Base-by-base conservation (phyloP, 306 rosid species). In the Lathyrus oleraceus region DNA sequence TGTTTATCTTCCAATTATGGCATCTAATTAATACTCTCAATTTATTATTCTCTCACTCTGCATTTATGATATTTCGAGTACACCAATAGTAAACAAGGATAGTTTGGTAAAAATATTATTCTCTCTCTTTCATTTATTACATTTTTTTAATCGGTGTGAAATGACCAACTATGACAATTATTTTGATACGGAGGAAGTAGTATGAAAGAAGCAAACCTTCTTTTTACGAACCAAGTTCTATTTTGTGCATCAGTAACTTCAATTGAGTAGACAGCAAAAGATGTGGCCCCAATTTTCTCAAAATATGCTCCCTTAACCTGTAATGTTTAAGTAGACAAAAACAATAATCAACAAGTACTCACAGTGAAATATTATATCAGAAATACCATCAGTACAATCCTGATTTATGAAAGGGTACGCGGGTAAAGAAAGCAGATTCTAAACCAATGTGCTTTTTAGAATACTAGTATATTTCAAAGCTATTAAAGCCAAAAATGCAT, bases 291-390 rank as follows among this genome's bases (percentile, higher is more conserved):
- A 64, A 82, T 69, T 81, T 91, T 91, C 82, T 95, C 99, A 82
- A 91, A 91, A 65, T 83, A 89, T 42, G 99, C 99, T 61, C 99
- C 97, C 89, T 87, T 84, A 38, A 95, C 97, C 99, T 91, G 95
- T 61, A 65, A 65, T 78, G 56, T 65, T 76, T 43, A 56, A 71
- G 71, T 2, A 77, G 66, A 81, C 66, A 70, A 59, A 14, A 69
- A 25, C 51, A 57, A 51, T 16, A 69, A 82, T 42, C 56, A 78
- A 73, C 59, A 71, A 43, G 66, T 59, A 65, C 52, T 20, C 10
- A 69, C 1, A 17, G 13, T 43, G 61, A 16, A 56, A 20, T 23
- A 35, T 58, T 42, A 61, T 45, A 48, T 67, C 60, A 68, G 35
- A 39, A 68, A 16, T 77, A 58, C 71, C 11, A 75, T 16, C 39